These are phyloP conservation scores for Glarea lozoyensis DNA, from an alignment of 495 filamentous ascomycete species.

Conservation along the genomic window DNA sequence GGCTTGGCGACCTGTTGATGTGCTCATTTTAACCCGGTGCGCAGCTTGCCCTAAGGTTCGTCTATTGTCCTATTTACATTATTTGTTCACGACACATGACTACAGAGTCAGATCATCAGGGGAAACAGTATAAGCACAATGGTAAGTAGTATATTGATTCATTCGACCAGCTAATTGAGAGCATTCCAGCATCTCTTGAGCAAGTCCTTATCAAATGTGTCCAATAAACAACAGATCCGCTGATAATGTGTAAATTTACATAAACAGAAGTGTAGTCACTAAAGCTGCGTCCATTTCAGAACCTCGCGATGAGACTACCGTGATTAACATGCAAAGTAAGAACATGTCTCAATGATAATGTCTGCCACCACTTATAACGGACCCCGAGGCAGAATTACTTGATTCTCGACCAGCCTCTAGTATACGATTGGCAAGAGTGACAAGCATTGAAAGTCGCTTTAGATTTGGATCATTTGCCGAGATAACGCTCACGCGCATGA, in stretches of 20 bases:
- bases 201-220: conserved; percentile 1
- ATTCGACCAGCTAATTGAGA: no score
- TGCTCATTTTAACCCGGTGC: no score
- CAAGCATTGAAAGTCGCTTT: conserved; percentile 53
- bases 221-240: conserved; percentile 1
- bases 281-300: background rate
- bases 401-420: conserved; percentile 9
- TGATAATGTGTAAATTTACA: conserved; percentile 4
- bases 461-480: conserved; percentile 53
- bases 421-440: conserved; percentile 20
- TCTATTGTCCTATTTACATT: no score
- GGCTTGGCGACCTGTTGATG: no score
- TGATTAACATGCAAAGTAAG: background rate
- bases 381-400: background rate
- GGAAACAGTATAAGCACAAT: no score
- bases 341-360: background rate
- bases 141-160: no score
- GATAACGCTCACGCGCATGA: conserved; percentile 54
- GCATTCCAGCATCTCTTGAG: conserved; percentile 16
- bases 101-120: no score
- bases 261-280: conserved; percentile 2
- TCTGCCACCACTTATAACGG: background rate
- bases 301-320: background rate
- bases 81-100: no score
- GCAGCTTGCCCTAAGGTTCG: no score